These are phyloP conservation scores for Canavalia ensiformis DNA, from an alignment of 306 rosid genomes.

Conservation along the genomic window DNA sequence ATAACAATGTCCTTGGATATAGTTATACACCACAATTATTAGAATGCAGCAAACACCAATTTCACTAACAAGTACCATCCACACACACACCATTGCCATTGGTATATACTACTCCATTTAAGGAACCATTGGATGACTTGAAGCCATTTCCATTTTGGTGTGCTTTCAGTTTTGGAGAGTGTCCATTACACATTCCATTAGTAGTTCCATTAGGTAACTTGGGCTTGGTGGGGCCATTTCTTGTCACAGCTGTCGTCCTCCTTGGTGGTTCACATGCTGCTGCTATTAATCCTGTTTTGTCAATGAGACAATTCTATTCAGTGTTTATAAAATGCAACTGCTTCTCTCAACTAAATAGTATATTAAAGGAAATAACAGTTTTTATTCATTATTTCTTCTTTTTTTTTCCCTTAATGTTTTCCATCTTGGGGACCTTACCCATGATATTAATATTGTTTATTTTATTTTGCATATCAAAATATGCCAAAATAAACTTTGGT, in stretches of 20 bases:
- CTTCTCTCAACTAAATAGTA: not conserved
- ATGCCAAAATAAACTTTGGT: no score
- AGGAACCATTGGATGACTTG: slow-evolving; percentile 66
- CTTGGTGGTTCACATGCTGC: slow-evolving; percentile 60
- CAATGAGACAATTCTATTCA: slow-evolving; percentile 19
- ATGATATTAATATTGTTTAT: not conserved
- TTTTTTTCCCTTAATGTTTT: no score
- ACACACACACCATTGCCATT: slow-evolving; percentile 72
- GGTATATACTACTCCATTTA: slow-evolving; percentile 66
- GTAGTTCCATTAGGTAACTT: slow-evolving; percentile 51
- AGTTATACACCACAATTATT: slow-evolving; percentile 42
- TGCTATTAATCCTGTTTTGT: slow-evolving; percentile 73
- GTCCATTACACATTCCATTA: slow-evolving; percentile 49
- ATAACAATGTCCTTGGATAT: slow-evolving; percentile 57
- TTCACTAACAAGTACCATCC: slow-evolving; percentile 52
- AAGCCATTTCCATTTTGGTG: slow-evolving; percentile 63
- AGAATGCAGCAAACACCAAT: slow-evolving; percentile 34
- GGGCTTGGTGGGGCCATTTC: slow-evolving; percentile 54
- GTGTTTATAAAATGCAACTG: slow-evolving; percentile 3
- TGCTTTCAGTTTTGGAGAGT: slow-evolving; percentile 50
- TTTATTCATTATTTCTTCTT: not conserved
- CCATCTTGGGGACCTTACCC: not conserved
- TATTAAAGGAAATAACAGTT: not conserved
- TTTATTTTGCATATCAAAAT: no score
- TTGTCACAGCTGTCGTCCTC: slow-evolving; percentile 42